Conservation (phyloP, 179 eudicot species). For the Beta macrorhiza region DNA sequence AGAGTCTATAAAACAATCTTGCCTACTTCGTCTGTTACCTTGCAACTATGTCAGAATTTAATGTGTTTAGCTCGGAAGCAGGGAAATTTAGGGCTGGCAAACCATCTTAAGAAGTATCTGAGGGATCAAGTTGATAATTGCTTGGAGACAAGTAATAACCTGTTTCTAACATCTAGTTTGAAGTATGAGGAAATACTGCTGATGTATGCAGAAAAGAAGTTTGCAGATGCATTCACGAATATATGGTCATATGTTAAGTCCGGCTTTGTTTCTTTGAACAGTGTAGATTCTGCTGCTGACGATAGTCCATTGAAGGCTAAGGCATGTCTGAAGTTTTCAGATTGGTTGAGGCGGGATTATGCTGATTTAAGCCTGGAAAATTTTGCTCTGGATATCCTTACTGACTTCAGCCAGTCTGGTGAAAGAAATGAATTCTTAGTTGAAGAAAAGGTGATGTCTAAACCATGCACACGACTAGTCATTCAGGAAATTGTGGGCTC, state of each 20-base stretch:
- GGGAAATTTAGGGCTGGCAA: slow-evolving; percentile 68
- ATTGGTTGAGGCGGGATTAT: slow-evolving; percentile 64
- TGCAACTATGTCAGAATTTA: slow-evolving; percentile 67
- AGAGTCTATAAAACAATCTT: slow-evolving; percentile 65
- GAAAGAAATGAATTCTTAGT: slow-evolving; percentile 24
- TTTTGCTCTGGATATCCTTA: slow-evolving; percentile 47
- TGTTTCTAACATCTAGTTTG: slow-evolving; percentile 44
- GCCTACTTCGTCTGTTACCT: slow-evolving; percentile 65
- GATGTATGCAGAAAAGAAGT: slow-evolving; percentile 78
- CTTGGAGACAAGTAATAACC: slow-evolving; percentile 46
- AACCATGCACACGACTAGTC: slow-evolving; percentile 35
- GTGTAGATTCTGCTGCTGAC: slow-evolving; percentile 36
- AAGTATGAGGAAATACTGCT: slow-evolving; percentile 73
- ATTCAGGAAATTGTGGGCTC: slow-evolving; percentile 78
- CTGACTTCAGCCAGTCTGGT: slow-evolving; percentile 42
- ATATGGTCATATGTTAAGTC: slow-evolving; percentile 86
- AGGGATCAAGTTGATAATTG: slow-evolving; percentile 49
- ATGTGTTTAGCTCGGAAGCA: slow-evolving; percentile 83
- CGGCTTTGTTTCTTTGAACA: slow-evolving; percentile 47
- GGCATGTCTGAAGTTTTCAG: slow-evolving; percentile 85
- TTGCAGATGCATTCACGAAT: slow-evolving; percentile 61
- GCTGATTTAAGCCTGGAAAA: slow-evolving; percentile 47
- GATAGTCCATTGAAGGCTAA: slow-evolving; percentile 68
- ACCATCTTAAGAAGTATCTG: slow-evolving; percentile 64
- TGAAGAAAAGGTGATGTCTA: slow-evolving; percentile 37